Base-by-base conservation (phyloP, 1,284 basidiomycete species). In the Lignosus rhinocerotis region DNA sequence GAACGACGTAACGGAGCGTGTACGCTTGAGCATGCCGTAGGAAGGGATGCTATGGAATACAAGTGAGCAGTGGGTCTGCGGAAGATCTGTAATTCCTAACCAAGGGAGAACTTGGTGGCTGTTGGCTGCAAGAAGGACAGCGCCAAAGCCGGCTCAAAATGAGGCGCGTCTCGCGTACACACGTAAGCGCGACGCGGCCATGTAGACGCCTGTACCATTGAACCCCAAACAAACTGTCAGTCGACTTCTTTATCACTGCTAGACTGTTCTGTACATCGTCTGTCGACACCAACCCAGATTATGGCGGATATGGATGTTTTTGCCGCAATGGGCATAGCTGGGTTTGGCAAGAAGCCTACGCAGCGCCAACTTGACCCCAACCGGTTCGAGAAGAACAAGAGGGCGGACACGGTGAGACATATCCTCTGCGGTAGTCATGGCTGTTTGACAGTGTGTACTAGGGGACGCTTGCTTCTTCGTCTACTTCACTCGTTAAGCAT, bases 271-370 rank as follows among this genome's bases (percentile, higher is more conserved):
- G n/a, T 5, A 12, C 11, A 14, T 39, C 36, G 14, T 6, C 36
- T 39, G 36, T 14, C 36, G 36, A 39, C 36, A 39, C 36, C 12
- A 14, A 43, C 12, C 25, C 25, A 2, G 25, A 16, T 8, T 45
- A 87, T 87, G 85, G 74, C 79, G 42, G 82, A 87, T 69, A 77
- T 78, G 73, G 88, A 90, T 61, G 74, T 92, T 32, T 80, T 92
- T 64, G 84, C 88, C 6, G 83, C 87, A 14, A 92, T 93, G 90
- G 90, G 90, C 10, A 90, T 93, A 59, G 67, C 84, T 64, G 88
- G 88, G 42, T 93, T 93, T 70, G 90, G 90, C 19, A 92, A 91
- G 73, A 73, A 85, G 53, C 67, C 74, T 31, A 83, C 85, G 70
- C 87, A 86, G 73, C 83, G 79, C 60, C 76, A 82, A 67, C 79